Base-by-base conservation (phyloP, 768 basidiomycete species). In the Coprinellus micaceus region DNA sequence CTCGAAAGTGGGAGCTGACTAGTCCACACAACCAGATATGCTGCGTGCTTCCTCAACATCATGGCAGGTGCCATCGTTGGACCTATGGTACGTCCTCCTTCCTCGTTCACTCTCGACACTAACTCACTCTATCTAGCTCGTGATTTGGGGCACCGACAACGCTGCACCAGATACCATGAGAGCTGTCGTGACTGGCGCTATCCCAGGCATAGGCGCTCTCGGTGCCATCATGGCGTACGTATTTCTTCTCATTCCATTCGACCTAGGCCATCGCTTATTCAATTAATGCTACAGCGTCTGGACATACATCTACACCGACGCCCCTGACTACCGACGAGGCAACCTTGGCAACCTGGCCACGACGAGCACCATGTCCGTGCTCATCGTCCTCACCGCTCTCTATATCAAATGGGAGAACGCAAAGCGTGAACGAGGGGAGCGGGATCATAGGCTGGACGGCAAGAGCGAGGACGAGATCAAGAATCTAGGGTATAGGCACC, bases 61-160 rank as follows among this genome's bases (percentile, higher is more conserved):
- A 67, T 71, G 24, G 78, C 77, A 1, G 73, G 70, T 4, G 69
- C 69, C 29, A 68, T 74, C 9, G 65, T 67, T 44, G 78, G 71
- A 1, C 78, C 78, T 4, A 62, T 70, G 63, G 68, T 69, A 52
- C 10, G 48, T 12, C 33, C 9, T 28, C 24, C 24, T 11, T 17
- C n/a, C 30, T n/a, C 52, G 5, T 15, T 44, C 24, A n/a, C 26
- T 43, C 37, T 7, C 17, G 1, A 13, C 22, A 47, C 4, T 36
- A 25, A 3, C 22, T 37, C 22, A 41, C 21, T 17, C 6, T 3
- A 9, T 29, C 9, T 46, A 78, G 67, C 69, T 73, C 52, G 64
- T 80, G 22, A 69, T 76, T 4, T 80, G 78, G 78, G 77, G 67
- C 19, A 75, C 76, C 19, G 78, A 79, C 56, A 81, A 81, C 56